These are phyloP conservation scores for Nicotiana otophora DNA, from an alignment of 257 asterid species.

Conservation along the genomic window DNA sequence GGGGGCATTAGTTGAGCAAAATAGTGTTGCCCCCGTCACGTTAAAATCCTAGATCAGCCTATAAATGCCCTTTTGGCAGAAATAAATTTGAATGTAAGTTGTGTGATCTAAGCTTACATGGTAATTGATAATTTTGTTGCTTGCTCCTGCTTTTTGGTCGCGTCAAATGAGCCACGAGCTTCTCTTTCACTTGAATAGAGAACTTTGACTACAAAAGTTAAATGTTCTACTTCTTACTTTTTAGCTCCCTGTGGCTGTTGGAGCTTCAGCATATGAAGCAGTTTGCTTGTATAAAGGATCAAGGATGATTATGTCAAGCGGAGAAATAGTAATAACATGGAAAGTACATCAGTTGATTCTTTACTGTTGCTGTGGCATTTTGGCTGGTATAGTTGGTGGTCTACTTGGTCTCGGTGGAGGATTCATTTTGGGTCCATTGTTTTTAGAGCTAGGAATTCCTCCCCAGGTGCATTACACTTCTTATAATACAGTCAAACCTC, in stretches of 20 bases:
- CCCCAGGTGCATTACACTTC: slow-evolving; percentile 38
- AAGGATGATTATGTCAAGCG: slow-evolving; percentile 36
- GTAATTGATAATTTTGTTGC: not conserved
- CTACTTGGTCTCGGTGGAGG: slow-evolving; percentile 71
- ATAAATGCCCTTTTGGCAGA: not conserved
- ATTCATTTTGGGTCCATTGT: slow-evolving; percentile 55
- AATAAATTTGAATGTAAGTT: not conserved
- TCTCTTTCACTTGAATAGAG: not conserved
- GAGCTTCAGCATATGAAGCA: slow-evolving; percentile 50
- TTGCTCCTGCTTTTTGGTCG: not conserved
- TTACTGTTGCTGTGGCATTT: slow-evolving; percentile 45
- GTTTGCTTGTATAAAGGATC: slow-evolving; percentile 47
- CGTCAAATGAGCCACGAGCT: not conserved
- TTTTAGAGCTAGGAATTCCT: slow-evolving; percentile 54
- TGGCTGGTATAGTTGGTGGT: slow-evolving; percentile 62
- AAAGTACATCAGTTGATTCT: slow-evolving; percentile 39
- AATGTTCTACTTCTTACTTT: not conserved
- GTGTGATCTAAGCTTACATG: not conserved
- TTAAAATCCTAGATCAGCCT: too few relatives aligned
- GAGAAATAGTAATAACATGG: slow-evolving; percentile 36
- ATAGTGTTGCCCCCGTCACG: too few relatives aligned
- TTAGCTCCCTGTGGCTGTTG: slow-evolving; percentile 53
- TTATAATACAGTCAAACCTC: not conserved
- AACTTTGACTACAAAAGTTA: not conserved
- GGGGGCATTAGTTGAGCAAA: too few relatives aligned